phyloP scores from a whole-genome alignment of 805 yeast species.

The Metschnikowia shivogae region DNA sequence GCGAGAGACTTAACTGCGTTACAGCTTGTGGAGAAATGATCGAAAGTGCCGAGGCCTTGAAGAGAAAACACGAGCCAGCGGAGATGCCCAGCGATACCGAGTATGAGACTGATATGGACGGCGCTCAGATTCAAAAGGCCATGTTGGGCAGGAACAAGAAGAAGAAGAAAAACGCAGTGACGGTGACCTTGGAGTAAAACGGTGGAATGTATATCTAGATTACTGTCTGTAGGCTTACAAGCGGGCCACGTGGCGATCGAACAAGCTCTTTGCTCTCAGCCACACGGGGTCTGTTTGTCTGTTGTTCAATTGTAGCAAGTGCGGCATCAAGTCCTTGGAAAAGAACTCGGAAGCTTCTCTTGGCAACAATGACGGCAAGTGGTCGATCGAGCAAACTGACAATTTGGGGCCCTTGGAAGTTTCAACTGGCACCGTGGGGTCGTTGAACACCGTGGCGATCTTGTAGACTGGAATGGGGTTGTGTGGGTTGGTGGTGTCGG shows the following conservation, averaged over 20 bases:
- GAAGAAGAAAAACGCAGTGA: constrained; percentile 37
- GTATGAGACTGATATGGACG: constrained; percentile 58
- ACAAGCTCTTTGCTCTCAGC: constrained; percentile 81
- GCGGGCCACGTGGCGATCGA: constrained; percentile 79
- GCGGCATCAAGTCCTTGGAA: constrained; percentile 83
- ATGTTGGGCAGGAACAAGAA: constrained; percentile 49
- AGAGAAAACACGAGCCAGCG: constrained; percentile 41
- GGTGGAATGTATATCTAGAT: background rate
- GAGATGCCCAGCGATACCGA: constrained; percentile 56
- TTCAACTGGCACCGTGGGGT: constrained; percentile 85
- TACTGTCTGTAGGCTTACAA: constrained; percentile 28
- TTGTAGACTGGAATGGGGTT: constrained; percentile 95
- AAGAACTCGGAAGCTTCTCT: constrained; percentile 96
- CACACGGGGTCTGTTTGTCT: constrained; percentile 86
- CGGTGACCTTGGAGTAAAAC: constrained; percentile 51
- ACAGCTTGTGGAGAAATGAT: constrained; percentile 70
- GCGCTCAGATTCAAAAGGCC: constrained; percentile 57
- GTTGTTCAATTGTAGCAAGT: constrained; percentile 76
- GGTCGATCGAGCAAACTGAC: constrained; percentile 93
- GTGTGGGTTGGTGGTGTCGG: constrained; percentile 97
- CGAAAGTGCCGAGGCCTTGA: constrained; percentile 70
- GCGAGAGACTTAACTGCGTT: constrained; percentile 88
- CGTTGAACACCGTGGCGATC: constrained; percentile 82
- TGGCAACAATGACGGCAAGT: constrained; percentile 90
- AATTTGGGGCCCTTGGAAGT: constrained; percentile 78